Base-by-base conservation (phyloP, 768 basidiomycete genomes). In the Butyriboletus loyo region DNA sequence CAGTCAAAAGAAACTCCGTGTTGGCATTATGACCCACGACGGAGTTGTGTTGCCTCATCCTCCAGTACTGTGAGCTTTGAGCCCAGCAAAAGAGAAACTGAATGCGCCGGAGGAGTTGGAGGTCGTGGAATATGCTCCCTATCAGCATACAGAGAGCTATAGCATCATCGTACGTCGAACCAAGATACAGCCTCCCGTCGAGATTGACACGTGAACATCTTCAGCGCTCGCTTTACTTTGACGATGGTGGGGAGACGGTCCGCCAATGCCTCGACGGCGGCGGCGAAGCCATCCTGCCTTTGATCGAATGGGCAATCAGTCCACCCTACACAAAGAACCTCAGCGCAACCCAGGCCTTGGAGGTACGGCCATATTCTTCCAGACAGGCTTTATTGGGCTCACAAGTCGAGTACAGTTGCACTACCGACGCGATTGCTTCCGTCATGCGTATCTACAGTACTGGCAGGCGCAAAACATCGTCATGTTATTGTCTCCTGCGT, bases 381-480 rank as follows among this genome's bases (percentile, higher is more conserved):
- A 31, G 30, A 47, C 2, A 15, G 4, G 5, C 0, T 1, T 11
- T 7, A 15, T 24, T 1, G 2, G 7, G 44, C 61, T 40, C 55
- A 67, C 37, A 41, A 25, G 3, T 7, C 22, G 25, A 31, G 2
- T 19, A 4, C 32, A 70, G 59, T 54, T 77, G 21, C 68, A 65
- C 44, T 39, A 47, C 17, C 56, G 62, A 45, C 62, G 75, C 19
- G 75, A 75, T 32, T 15, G 9, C 1, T 74, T 72, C 50, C 65
- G 76, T 1, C 59, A 64, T 22, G 63, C 61, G 31, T 72, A 72
- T 28, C 60, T 72, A 15, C 65, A 65, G 7, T 60, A 75, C 27
- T 79, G 72, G 73, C 69, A 69, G 41, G 61, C 62, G 15, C 70
- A 74, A 35, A 58, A 60, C 15, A 60, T 76, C 19, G 78, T 79